phyloP scores from a whole-genome alignment of 2,329 filamentous ascomycete genomes.

The Sclerotinia trifoliorum region DNA sequence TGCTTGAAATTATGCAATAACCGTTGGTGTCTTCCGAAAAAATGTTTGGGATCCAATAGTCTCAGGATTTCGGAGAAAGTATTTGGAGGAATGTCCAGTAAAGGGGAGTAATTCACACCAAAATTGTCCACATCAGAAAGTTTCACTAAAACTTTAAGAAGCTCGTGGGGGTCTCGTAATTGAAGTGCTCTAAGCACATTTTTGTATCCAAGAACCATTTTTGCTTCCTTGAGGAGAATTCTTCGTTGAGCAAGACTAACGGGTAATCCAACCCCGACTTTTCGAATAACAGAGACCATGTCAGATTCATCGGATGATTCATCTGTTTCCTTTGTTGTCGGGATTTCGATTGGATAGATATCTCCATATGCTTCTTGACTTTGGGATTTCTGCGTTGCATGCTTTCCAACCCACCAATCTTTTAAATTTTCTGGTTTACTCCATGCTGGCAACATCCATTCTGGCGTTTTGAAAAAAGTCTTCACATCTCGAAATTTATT shows the following conservation, averaged over 20 bases:
- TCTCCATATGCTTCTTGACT: constrained; percentile 18
- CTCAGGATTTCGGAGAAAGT: constrained; percentile 64
- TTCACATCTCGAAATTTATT: neutral
- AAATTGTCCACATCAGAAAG: constrained; percentile 26
- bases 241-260: constrained; percentile 3
- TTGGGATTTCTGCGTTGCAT: constrained; percentile 13
- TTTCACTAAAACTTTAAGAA: constrained; percentile 22
- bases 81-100: constrained; percentile 43
- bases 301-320: neutral
- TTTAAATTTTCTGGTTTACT: constrained; percentile 5
- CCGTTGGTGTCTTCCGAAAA: constrained; percentile 47
- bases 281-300: constrained; percentile 12
- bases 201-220: constrained; percentile 9
- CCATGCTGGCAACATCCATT: constrained; percentile 14
- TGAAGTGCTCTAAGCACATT: constrained; percentile 13
- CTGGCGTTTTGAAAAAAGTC: constrained; percentile 1
- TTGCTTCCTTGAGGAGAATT: constrained; percentile 1
- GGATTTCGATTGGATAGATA: constrained; percentile 13
- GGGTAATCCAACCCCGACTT: constrained; percentile 13
- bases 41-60: constrained; percentile 57
- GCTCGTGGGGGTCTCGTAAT: constrained; percentile 15
- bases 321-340: neutral
- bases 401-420: constrained; percentile 8
- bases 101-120: constrained; percentile 21
- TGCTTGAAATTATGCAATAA: constrained; percentile 52